phyloP scores from a whole-genome alignment of 306 rosid genomes.

The Carpinus viminea region DNA sequence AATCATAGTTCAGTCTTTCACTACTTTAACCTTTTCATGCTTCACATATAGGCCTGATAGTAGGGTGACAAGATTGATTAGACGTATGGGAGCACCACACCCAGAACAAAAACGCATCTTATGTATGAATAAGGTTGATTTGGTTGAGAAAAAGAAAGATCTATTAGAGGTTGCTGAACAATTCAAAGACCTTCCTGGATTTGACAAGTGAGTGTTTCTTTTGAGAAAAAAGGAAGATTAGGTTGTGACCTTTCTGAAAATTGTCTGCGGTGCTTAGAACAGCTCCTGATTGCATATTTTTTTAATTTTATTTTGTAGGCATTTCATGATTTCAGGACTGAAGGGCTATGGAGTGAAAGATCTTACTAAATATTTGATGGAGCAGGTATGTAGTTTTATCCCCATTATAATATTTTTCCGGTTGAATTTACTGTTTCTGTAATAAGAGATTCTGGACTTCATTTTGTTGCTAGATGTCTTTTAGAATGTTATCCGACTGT shows the following conservation, averaged over 20 bases:
- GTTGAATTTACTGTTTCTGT: constrained; percentile 11
- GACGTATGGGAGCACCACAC: constrained; percentile 68
- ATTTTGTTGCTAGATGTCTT: not conserved
- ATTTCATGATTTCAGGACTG: constrained; percentile 92
- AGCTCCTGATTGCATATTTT: constrained; percentile 30
- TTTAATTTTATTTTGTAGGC: constrained; percentile 48
- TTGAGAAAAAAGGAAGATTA: constrained; percentile 4
- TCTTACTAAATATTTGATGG: constrained; percentile 69
- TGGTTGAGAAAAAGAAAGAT: constrained; percentile 92
- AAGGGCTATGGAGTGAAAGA: constrained; percentile 87
- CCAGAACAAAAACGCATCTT: constrained; percentile 80
- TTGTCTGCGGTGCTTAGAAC: constrained; percentile 14
- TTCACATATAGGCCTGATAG: constrained; percentile 67
- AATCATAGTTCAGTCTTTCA: constrained; percentile 12
- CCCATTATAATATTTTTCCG: constrained; percentile 17
- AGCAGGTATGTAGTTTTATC: constrained; percentile 72
- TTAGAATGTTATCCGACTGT: not conserved
- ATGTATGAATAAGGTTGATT: constrained; percentile 93
- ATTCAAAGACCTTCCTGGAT: constrained; percentile 89
- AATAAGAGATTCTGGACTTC: constrained; percentile 5
- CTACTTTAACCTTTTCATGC: constrained; percentile 8
- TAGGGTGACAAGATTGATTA: constrained; percentile 73
- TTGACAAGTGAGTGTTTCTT: constrained; percentile 64
- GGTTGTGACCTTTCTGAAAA: constrained; percentile 19
- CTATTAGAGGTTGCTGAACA: constrained; percentile 71